Base-by-base conservation (phyloP, 2,329 filamentous ascomycete species). In the Tolypocladium amazonense region DNA sequence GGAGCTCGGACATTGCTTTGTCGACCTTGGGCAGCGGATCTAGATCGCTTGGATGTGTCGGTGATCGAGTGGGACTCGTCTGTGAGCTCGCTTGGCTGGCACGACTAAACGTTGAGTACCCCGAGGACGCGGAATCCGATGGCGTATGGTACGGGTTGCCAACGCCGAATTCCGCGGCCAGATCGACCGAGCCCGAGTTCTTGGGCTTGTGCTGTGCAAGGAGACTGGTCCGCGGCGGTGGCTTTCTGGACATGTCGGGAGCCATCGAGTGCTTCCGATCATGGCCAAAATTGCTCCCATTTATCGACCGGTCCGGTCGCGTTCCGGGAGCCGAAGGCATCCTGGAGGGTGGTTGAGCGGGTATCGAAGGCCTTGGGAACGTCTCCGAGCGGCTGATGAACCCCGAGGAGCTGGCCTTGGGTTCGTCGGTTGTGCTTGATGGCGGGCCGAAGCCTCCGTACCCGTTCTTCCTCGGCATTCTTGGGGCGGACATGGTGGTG, bases 61-160 rank as follows among this genome's bases (percentile, higher is more conserved):
- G 66, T 8, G 70, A 73, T 50, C 71, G 71, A 8, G 70, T 65
- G 9, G 72, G 71, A 58, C 71, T 74, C 20, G 84, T 86, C 62
- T 79, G 78, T 9, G 86, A 87, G 66, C 86, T 89, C 1, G 81
- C 75, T 61, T 82, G 81, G 65, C 84, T 84, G 1, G 72, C 73
- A 12, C 80, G 79, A 59, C 84, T 88, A 45, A 79, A 81, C 0
- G 78, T 81, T 2, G 87, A 89, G 53, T 80, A 79, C 23, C 81
- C 84, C 0, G 88, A 90, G 0, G 85, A 86, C 33, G 81, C 80
- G 2, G 87, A 90, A 61, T 83, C 81, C 1, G 85, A 84, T 0
- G 83, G 76, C 4, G 81, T 79, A 65, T 89, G 86, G 65, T 88
- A 87, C 0, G 84, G 82, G 65, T 88, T 88, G 39, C 81, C 79